phyloP scores from a whole-genome alignment of 768 basidiomycete species.

The button mushroom (Agaricus bisporus) region DNA sequence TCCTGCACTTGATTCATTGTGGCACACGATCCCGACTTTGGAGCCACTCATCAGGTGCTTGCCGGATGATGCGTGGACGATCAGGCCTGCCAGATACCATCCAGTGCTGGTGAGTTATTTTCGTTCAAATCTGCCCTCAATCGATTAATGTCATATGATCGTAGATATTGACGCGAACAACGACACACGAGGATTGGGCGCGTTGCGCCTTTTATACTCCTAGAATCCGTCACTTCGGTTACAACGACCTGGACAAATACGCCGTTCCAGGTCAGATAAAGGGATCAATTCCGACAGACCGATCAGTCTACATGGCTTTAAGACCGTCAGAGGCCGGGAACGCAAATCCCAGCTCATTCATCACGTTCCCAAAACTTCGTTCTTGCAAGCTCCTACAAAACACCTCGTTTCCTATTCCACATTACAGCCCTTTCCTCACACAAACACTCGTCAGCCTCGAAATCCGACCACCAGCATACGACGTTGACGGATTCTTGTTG shows the following conservation, averaged over 20 bases:
- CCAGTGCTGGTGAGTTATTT: constrained; percentile 1
- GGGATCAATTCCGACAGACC: constrained; percentile 4
- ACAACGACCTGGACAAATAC: neutral
- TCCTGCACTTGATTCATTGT: constrained; percentile 11
- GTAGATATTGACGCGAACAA: constrained; percentile 1
- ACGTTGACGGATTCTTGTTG: neutral
- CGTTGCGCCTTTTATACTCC: constrained; percentile 2
- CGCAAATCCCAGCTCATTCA: neutral
- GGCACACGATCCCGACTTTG: constrained; percentile 8
- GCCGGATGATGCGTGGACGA: constrained; percentile 8
- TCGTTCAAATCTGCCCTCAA: neutral
- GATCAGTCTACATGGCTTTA: constrained; percentile 1
- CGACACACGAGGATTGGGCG: constrained; percentile 1
- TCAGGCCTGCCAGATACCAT: neutral
- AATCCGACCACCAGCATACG: neutral
- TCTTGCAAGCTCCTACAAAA: constrained; percentile 2
- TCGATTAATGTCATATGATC: neutral
- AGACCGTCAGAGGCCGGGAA: neutral
- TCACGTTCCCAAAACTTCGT: constrained; percentile 5
- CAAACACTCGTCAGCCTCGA: neutral
- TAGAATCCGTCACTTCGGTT: constrained; percentile 2
- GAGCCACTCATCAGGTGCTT: constrained; percentile 13
- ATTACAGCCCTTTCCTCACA: constrained; percentile 1
- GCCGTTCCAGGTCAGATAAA: neutral
- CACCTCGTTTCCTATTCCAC: neutral